Base-by-base conservation (phyloP, 2,329 filamentous ascomycete species). In the Diaporthe vaccinii region DNA sequence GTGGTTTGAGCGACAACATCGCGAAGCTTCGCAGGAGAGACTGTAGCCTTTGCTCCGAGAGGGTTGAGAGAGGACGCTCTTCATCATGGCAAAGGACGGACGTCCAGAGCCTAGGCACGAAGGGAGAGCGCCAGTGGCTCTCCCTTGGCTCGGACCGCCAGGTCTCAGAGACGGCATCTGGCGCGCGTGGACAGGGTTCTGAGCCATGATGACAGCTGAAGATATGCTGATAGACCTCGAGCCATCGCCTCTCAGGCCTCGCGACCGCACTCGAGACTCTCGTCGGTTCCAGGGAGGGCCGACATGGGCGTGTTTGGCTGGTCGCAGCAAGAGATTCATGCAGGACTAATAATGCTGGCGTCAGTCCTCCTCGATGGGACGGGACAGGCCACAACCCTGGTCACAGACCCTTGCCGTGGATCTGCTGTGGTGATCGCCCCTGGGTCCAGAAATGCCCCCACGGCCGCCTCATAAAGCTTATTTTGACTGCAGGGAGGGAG, bases 1-100 rank as follows among this genome's bases (percentile, higher is more conserved):
- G 75, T 55, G 68, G 25, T 25, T 74, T 74, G 55, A 74, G 69
- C 22, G 72, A 69, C 44, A 76, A 57, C n/a, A 31, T 69, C 8
- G 62, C 41, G 49, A 70, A n/a, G 20, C 20, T 69, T 53, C 34
- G 36, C 46, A 69, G n/a, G 49, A 69, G 49, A 22, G 49, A 12
- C 34, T n/a, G 55, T n/a, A 31, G 34, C 4, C 8, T 28, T 12
- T 25, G 8, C 49, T 41, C 15, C 28, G 36, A 55, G 34, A 22
- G 49, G n/a, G 36, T 25, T 15, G 49, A 41, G 34, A 36, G 49
- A 41, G 49, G 34, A 39, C 15, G 22, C 41, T 20, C 49, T 55
- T 55, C 14, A 69, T 55, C 49, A 55, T 41, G 49, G 34, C 49
- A 41, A 22, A 41, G n/a, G n/a, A 55, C 5, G 7, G 34, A 41